These are phyloP conservation scores for Hibiscus tridactylites DNA, from an alignment of 345 rosid genomes.

Conservation along the genomic window DNA sequence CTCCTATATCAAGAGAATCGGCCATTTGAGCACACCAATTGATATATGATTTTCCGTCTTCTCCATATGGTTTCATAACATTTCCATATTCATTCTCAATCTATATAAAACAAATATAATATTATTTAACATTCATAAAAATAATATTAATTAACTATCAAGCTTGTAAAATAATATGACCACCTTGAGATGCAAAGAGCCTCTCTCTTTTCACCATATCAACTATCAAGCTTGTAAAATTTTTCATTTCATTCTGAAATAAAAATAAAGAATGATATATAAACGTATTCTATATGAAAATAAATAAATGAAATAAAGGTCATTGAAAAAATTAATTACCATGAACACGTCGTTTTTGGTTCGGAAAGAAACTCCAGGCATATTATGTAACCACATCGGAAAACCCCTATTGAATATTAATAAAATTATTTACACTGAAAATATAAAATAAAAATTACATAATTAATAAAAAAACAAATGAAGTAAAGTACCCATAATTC, in stretches of 20 bases:
- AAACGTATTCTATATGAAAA: not conserved
- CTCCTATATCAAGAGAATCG: constrained; percentile 26
- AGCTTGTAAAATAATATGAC: constrained; percentile 56
- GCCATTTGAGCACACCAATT: constrained; percentile 30
- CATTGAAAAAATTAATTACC: constrained; percentile 23
- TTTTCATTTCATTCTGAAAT: constrained; percentile 56
- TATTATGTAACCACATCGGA: constrained; percentile 59
- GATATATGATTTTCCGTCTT: constrained; percentile 20
- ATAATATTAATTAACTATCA: too few relatives aligned
- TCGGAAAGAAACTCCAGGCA: constrained; percentile 37
- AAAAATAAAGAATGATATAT: not conserved
- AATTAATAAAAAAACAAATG: too few relatives aligned
- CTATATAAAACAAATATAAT: constrained; percentile 6
- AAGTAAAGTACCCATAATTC: too few relatives aligned
- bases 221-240: constrained; percentile 52
- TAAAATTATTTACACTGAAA: too few relatives aligned
- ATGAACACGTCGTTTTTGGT: constrained; percentile 37
- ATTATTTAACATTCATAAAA: too few relatives aligned
- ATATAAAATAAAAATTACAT: too few relatives aligned
- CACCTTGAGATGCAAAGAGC: constrained; percentile 74
- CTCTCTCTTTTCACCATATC: constrained; percentile 51
- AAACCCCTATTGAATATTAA: constrained; percentile 30
- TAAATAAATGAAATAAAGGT: not conserved
- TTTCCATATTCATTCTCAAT: constrained; percentile 36
- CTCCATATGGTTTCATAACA: constrained; percentile 10